Base-by-base conservation (phyloP, 208 protist species). In the Porcisia hertigi region DNA sequence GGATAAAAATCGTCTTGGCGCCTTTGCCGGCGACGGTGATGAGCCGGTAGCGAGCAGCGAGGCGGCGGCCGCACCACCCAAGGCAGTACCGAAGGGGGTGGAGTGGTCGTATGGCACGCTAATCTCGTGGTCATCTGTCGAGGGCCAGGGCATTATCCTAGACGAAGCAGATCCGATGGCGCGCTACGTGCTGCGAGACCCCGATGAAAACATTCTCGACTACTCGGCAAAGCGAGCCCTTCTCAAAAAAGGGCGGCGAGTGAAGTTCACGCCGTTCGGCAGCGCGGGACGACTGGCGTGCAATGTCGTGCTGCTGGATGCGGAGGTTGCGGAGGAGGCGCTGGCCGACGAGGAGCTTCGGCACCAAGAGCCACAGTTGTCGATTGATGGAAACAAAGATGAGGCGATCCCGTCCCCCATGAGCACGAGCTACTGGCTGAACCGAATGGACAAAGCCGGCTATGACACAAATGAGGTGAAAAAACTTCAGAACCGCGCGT, bases 361-460 rank as follows among this genome's bases (percentile, higher is more conserved):
- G 14, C 69, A 66, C 14, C 70, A 83, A 36, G 83, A 95, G 73
- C 80, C 73, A 53, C 73, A 77, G 54, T 63, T 90, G n/a, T 84
- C 82, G 62, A 53, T 90, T 57, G 93, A 94, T 39, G 88, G 90
- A 53, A 90, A 93, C 79, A 79, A 83, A 59, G 84, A 91, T 65
- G 91, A 97, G 82, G 94, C 94, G 34, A 90, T 96, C 34, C 89
- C 91, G 12, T 94, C 90, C 1, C 94, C 94, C 1, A 92, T 92
- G 89, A 94, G 90, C 74, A 95, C 92, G 16, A 87, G 84, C 63
- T 97, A 97, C 75, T 97, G 94, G 92, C 81, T 97, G n/a, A 83
- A 64, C 45, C 87, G 92, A 30, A 92, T 96, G 87, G 91, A 95
- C 72, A 86, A 89, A 63, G 87, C 87, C 1, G 94, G 94, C n/a